phyloP scores from a whole-genome alignment of 169 alveolate species.

The Cyclospora cayetanensis region DNA sequence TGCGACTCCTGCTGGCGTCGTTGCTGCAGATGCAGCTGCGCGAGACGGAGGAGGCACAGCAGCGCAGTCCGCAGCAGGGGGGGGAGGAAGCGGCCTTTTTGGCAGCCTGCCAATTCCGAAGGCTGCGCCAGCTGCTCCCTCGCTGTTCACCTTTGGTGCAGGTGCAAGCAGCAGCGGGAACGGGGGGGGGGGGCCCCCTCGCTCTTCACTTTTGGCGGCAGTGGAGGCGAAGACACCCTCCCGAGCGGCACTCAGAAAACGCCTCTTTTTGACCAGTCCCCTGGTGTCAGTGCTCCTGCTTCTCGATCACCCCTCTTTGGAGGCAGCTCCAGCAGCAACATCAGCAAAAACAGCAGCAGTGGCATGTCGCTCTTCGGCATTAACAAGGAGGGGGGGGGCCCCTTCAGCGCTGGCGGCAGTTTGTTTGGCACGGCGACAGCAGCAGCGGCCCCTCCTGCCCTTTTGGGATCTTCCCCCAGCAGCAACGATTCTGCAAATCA shows the following conservation, averaged over 20 bases:
- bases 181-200: background rate
- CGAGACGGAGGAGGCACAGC: background rate
- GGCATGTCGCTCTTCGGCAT: too few species aligned
- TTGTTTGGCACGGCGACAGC: too few species aligned
- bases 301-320: background rate
- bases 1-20: background rate
- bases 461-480: background rate
- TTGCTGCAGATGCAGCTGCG: conserved; percentile 63
- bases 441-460: too few species aligned
- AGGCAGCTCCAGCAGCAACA: background rate
- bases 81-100: background rate
- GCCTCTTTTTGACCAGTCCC: background rate
- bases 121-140: background rate
- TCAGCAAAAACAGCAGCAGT: too few species aligned
- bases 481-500: background rate
- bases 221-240: background rate
- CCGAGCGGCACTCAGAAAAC: background rate
- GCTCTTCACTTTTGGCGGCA: background rate
- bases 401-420: too few species aligned
- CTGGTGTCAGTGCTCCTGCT: background rate
- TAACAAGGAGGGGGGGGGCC: too few species aligned
- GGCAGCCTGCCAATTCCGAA: background rate
- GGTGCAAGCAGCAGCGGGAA: background rate
- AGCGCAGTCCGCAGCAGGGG: background rate
- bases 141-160: background rate